These are phyloP conservation scores for Shiraia bambusicola DNA, from an alignment of 2,329 filamentous ascomycete genomes.

Conservation along the genomic window DNA sequence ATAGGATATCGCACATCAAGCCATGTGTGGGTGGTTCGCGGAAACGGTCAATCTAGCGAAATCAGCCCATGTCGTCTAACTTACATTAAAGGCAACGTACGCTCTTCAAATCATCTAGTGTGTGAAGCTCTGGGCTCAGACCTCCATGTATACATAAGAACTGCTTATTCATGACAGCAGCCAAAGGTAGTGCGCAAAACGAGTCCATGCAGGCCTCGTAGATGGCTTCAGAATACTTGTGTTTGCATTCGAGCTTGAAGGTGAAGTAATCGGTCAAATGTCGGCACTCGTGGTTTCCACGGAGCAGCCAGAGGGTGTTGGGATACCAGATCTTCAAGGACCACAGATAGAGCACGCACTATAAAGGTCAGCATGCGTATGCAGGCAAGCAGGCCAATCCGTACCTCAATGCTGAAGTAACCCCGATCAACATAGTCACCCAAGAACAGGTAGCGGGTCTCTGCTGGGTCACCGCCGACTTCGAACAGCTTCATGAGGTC, in stretches of 20 bases:
- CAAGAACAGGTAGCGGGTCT: slow-evolving; percentile 94
- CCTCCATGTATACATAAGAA: slow-evolving; percentile 98
- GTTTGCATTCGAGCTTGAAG: slow-evolving; percentile 99
- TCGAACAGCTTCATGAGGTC: slow-evolving; percentile 99
- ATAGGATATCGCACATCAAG: slow-evolving; percentile 98
- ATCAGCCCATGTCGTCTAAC: slow-evolving; percentile 19
- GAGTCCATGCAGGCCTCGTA: slow-evolving; percentile 99
- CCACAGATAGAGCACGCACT: slow-evolving; percentile 97
- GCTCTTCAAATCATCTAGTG: slow-evolving; percentile 87
- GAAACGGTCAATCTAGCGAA: slow-evolving; percentile 84
- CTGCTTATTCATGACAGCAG: slow-evolving; percentile 99
- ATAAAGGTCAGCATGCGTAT: slow-evolving; percentile 34
- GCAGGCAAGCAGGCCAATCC: slow-evolving; percentile 11
- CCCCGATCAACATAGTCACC: slow-evolving; percentile 98
- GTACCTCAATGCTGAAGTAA: slow-evolving; percentile 94
- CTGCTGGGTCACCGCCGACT: slow-evolving; percentile 92
- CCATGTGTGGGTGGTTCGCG: slow-evolving; percentile 95
- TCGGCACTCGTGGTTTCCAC: slow-evolving; percentile 97
- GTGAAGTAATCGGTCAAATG: slow-evolving; percentile 99
- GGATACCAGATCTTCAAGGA: slow-evolving; percentile 98
- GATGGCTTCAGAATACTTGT: slow-evolving; percentile 95
- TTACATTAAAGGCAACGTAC: slow-evolving; percentile 54
- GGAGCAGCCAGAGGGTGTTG: slow-evolving; percentile 92
- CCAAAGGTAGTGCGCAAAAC: slow-evolving; percentile 90
- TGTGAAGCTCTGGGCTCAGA: slow-evolving; percentile 92